Conservation (phyloP, 139 green algal species). For the Yamagishiella unicocca region DNA sequence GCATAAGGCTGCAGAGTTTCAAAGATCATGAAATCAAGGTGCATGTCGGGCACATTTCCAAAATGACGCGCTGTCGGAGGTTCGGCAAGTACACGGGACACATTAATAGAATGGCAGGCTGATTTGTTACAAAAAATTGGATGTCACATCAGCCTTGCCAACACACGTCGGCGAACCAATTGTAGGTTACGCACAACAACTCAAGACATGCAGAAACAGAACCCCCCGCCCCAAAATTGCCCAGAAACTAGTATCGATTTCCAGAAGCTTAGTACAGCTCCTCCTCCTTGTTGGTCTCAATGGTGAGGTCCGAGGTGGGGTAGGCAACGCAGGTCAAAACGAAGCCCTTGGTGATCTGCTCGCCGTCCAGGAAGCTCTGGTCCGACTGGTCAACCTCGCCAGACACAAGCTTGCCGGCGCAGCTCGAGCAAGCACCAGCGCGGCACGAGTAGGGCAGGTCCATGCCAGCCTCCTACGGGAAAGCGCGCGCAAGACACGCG, state of each 20-base stretch:
- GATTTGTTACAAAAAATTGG: neutral
- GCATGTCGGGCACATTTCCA: no score
- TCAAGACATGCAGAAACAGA: no score
- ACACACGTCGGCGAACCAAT: no score
- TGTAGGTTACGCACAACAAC: no score
- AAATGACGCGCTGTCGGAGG: no score
- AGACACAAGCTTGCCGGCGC: slow-evolving; percentile 70
- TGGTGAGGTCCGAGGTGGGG: slow-evolving; percentile 84
- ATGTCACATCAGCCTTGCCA: neutral
- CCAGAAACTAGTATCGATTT: no score
- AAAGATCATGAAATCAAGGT: no score
- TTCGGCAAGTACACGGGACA: no score
- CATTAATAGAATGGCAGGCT: no score
- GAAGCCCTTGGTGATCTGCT: slow-evolving; percentile 88
- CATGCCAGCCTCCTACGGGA: slow-evolving; percentile 57
- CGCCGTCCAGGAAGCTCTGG: slow-evolving; percentile 94
- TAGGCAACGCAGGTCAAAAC: slow-evolving; percentile 95
- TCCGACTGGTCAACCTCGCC: slow-evolving; percentile 86
- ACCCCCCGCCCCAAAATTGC: no score
- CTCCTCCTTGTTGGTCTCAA: slow-evolving; percentile 76
- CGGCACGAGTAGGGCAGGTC: slow-evolving; percentile 95
- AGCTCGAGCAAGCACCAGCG: slow-evolving; percentile 79
- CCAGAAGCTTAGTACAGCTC: slow-evolving; percentile 61
- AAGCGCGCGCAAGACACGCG: neutral
- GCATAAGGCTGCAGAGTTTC: no score